Percentiles rank a stretch among this genome's conserved stretches.
These are phyloP conservation scores for Coelastrella sp. DNA, from an alignment of 139 green algal species.

Conservation along the genomic window DNA sequence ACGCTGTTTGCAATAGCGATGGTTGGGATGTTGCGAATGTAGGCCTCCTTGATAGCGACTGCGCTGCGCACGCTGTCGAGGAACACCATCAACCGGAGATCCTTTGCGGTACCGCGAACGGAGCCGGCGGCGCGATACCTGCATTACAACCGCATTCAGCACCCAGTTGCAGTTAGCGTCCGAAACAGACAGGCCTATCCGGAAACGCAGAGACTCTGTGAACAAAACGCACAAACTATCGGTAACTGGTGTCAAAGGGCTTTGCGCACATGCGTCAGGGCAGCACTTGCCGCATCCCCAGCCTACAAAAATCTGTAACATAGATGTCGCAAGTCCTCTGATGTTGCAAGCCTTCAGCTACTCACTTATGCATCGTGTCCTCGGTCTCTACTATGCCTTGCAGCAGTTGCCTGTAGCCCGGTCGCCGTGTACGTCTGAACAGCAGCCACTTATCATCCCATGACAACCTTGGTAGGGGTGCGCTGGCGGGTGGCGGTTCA, in stretches of 20 bases:
- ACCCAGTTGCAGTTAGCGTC: background rate
- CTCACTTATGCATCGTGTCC: constrained; percentile 29
- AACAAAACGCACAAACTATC: too few relatives aligned
- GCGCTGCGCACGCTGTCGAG: constrained; percentile 56
- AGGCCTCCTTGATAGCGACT: constrained; percentile 59
- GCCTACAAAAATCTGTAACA: too few relatives aligned
- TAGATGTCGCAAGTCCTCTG: background rate
- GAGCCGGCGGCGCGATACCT: constrained; percentile 3
- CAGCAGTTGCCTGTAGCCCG: constrained; percentile 25
- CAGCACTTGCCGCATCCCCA: background rate
- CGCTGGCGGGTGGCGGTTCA: background rate
- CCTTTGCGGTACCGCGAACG: background rate
- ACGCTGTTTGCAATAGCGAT: constrained; percentile 56
- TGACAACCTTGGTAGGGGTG: constrained; percentile 24
- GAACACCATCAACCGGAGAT: constrained; percentile 58
- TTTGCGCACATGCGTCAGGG: too few relatives aligned
- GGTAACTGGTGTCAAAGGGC: too few relatives aligned
- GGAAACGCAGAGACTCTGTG: too few relatives aligned
- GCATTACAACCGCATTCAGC: too few relatives aligned
- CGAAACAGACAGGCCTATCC: background rate
- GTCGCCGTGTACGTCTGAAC: background rate
- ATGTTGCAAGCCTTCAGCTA: background rate
- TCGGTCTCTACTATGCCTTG: constrained; percentile 31
- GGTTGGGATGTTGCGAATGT: constrained; percentile 53
- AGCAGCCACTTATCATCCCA: constrained; percentile 58